Evolutionary conservation across 352 stramenopile species (phyloP).

Genomic region (Phytophthora fragariae): DNA sequence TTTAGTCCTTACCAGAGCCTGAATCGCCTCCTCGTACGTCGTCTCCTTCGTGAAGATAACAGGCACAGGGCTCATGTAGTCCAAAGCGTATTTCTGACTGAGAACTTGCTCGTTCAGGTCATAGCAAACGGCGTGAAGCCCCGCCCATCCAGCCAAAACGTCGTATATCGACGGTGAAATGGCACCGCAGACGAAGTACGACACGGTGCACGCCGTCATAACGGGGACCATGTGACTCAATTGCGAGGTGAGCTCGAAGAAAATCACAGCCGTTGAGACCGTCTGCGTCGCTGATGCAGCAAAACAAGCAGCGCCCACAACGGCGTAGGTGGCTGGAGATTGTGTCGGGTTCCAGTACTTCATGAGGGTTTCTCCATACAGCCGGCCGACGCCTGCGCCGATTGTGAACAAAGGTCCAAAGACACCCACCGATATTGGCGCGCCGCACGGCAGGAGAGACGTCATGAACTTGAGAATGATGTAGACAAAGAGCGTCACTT

Average conservation of each 20-base stretch:
- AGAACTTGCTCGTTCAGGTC: conserved; percentile 84
- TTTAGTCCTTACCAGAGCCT: conserved; percentile 58
- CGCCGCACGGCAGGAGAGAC: conserved; percentile 78
- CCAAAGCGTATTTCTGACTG: conserved; percentile 72
- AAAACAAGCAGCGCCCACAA: conserved; percentile 94
- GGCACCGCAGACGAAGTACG: conserved; percentile 82
- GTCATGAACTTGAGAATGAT: conserved; percentile 81
- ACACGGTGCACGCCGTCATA: conserved; percentile 84
- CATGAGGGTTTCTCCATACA: conserved; percentile 87
- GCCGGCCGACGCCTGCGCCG: conserved; percentile 72
- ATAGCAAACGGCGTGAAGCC: conserved; percentile 84
- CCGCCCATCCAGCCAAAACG: conserved; percentile 79
- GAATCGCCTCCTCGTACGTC: conserved; percentile 76
- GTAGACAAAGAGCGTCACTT: conserved; percentile 83
- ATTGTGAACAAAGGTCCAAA: conserved; percentile 89
- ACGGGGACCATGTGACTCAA: conserved; percentile 89
- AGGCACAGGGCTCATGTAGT: conserved; percentile 70
- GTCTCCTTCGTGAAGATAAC: conserved; percentile 78
- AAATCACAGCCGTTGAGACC: conserved; percentile 89
- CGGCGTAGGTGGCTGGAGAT: conserved; percentile 86
- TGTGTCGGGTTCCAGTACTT: conserved; percentile 81
- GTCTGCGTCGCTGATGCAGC: conserved; percentile 91
- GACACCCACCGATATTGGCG: conserved; percentile 82
- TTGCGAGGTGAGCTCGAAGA: conserved; percentile 90
- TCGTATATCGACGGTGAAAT: conserved; percentile 90